Base-by-base conservation (phyloP, 2,329 filamentous ascomycete species). In the Curvularia eragrostidis region DNA sequence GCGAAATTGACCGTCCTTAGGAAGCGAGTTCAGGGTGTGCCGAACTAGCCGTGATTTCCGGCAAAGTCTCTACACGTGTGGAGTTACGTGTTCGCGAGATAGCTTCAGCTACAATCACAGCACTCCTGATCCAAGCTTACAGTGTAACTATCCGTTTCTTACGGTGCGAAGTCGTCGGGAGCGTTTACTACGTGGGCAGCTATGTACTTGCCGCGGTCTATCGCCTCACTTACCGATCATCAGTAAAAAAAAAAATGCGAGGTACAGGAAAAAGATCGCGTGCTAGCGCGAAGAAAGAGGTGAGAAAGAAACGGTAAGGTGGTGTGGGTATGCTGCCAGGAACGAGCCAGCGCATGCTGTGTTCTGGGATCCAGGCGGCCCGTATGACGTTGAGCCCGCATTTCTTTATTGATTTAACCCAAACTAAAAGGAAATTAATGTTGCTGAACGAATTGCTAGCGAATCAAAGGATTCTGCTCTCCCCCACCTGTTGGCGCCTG, bases 371-470 rank as follows among this genome's bases (percentile, higher is more conserved):
- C 54, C 38, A 36, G 26, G 26, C 48, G 42, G 36, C 43, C 26
- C 24, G 26, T 36, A 56, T 56, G 49, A 56, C 49, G 49, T 42
- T 42, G 34, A 41, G 8, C 34, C 49, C 34, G 49, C 48, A 53
- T 28, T 43, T 56, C 41, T 56, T 56, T 43, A 48, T 53, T 28
- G 39, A n/a, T 36, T 47, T n/a, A 36, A 48, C 48, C 53, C 21
- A 39, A 39, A 30, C 18, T 30, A 24, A 41, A 38, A 26, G 34
- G 38, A 34, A 32, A 47, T 19, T 19, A 18, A 30, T 12, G 4
- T 23, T 48, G 59, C 61, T 59, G 55, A 59, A 41, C 34, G 30
- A 39, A 44, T 28, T 8, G 28, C 54, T 39, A n/a, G 13, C 50
- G 43, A 57, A 57, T 54, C 36, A 57, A 18, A 47, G 23, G 50